A percentile compares a stretch with the other conserved stretches of the same genome.
phyloP scores from a whole-genome alignment of 768 basidiomycete genomes.

The Xanthoconium purpureum region DNA sequence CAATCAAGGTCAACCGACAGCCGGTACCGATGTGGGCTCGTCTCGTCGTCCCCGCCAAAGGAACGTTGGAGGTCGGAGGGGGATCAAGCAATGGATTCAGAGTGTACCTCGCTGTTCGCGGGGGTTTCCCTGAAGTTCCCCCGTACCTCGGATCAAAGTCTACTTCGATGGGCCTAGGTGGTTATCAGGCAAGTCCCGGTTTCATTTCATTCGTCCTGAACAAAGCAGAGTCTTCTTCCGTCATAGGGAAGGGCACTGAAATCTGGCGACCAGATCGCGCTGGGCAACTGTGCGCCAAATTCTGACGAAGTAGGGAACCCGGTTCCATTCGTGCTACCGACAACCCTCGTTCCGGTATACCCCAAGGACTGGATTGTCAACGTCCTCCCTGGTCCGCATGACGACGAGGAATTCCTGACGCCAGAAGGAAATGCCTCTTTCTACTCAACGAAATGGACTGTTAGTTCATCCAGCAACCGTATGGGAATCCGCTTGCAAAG shows the following conservation, averaged over 20 bases:
- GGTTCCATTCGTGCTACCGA: slow-evolving; percentile 22
- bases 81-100: slow-evolving; percentile 43
- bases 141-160: slow-evolving; percentile 62
- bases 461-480: slow-evolving; percentile 58
- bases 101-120: slow-evolving; percentile 52
- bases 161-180: slow-evolving; percentile 59
- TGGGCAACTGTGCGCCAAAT: slow-evolving; percentile 33
- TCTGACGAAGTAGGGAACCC: slow-evolving; percentile 9
- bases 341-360: slow-evolving; percentile 40
- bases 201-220: neutral
- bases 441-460: slow-evolving; percentile 50
- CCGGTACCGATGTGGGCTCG: slow-evolving; percentile 47
- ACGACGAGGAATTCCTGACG: slow-evolving; percentile 54
- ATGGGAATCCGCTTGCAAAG: slow-evolving; percentile 60
- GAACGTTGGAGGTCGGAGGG: slow-evolving; percentile 39
- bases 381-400: slow-evolving; percentile 62
- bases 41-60: slow-evolving; percentile 43
- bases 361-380: slow-evolving; percentile 48
- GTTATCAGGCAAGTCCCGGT: slow-evolving; percentile 45
- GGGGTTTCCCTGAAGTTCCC: slow-evolving; percentile 59
- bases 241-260: slow-evolving; percentile 49
- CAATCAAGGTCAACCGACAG: slow-evolving; percentile 41
- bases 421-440: slow-evolving; percentile 46
- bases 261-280: slow-evolving; percentile 48
- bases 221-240: slow-evolving; percentile 1